Percentiles rank a stretch among this genome's conserved stretches.
These are phyloP conservation scores for Ustilago shanxiensis DNA, from an alignment of 1,284 basidiomycete species.

Conservation along the genomic window DNA sequence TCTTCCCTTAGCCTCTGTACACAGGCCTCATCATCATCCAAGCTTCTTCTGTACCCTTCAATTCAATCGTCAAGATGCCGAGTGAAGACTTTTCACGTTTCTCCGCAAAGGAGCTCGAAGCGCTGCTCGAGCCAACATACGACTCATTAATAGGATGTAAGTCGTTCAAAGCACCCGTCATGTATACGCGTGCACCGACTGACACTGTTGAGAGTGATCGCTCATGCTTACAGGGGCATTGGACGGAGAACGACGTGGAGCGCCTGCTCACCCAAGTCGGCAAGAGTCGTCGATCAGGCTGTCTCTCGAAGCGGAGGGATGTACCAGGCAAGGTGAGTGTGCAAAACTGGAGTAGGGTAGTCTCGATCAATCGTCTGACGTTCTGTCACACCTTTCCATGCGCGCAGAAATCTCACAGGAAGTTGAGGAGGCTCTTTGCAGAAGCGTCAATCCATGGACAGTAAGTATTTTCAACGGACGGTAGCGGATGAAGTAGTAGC, in stretches of 20 bases:
- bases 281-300: background rate
- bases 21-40: too few species aligned
- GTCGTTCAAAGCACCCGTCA: too few species aligned
- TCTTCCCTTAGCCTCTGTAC: too few species aligned
- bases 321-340: background rate
- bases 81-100: constrained; percentile 4
- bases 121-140: background rate
- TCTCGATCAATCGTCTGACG: too few species aligned
- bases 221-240: background rate
- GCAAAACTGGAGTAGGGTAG: too few species aligned
- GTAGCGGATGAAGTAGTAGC: background rate
- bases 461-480: background rate
- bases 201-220: background rate
- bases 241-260: background rate
- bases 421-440: background rate
- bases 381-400: too few species aligned
- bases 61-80: background rate
- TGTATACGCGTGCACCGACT: too few species aligned
- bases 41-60: background rate
- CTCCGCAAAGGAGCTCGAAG: constrained; percentile 2
- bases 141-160: background rate
- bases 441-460: background rate
- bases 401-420: background rate
- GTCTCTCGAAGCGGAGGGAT: background rate
- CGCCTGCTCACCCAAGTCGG: background rate